A percentile compares a stretch with the other conserved stretches of the same genome.
Conservation (phyloP, 768 basidiomycete species). For the Tulasnella sp. region DNA sequence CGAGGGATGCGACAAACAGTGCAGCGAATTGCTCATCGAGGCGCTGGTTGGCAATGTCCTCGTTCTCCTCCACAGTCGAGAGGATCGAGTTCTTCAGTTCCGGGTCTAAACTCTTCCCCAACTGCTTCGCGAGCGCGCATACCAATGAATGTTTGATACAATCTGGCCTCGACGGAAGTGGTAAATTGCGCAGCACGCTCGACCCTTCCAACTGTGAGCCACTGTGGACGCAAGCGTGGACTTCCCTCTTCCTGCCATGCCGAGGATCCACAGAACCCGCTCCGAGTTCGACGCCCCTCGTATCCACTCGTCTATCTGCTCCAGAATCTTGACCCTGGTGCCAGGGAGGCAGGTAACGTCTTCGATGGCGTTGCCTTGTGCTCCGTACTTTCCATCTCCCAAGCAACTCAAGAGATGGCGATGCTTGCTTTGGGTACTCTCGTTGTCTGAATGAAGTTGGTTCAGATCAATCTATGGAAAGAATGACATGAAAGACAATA, state of each 20-base stretch:
- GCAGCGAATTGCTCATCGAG: not conserved
- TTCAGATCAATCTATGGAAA: not conserved
- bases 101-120: not conserved
- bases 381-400: not conserved
- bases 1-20: not conserved
- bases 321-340: not conserved
- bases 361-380: not conserved
- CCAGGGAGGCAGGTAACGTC: not conserved
- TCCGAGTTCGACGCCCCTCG: not conserved
- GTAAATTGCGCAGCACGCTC: not conserved
- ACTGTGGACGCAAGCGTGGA: not conserved
- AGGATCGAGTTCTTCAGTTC: not conserved
- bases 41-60: not conserved
- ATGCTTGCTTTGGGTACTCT: not conserved
- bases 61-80: not conserved
- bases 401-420: not conserved
- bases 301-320: not conserved
- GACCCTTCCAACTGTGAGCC: not conserved
- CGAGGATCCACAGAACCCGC: not conserved
- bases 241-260: not conserved
- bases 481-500: not conserved
- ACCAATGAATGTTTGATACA: not conserved
- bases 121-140: not conserved
- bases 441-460: not conserved
- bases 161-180: not conserved